Percentiles rank a stretch among this genome's conserved stretches.
Conservation (phyloP, 2,329 filamentous ascomycete genomes). For the Claviceps fusiformis region DNA sequence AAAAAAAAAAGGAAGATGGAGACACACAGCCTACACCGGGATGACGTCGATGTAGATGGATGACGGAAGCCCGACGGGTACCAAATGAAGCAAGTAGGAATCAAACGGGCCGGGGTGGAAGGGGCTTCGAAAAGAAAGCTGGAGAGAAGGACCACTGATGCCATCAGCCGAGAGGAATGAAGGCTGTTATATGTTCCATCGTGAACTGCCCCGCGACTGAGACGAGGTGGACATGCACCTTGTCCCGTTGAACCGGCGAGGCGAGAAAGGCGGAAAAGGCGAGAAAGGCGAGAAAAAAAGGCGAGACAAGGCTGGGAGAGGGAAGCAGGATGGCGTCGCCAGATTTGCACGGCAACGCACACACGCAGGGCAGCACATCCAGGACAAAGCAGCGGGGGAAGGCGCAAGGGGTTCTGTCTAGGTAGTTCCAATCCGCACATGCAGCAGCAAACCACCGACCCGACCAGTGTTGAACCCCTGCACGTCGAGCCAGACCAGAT, state of each 20-base stretch:
- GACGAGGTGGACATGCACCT: neutral
- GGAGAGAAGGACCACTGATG: neutral
- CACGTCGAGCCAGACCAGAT: neutral
- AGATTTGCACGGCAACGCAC: neutral
- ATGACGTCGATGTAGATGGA: neutral
- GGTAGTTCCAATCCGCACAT: neutral
- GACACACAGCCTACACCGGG: neutral
- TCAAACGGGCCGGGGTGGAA: neutral
- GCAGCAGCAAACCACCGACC: neutral
- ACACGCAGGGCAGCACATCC: too few species aligned
- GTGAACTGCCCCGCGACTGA: conserved; percentile 1
- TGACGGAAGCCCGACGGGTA: neutral
- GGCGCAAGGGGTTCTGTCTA: neutral
- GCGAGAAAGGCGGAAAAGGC: neutral
- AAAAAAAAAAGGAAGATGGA: neutral
- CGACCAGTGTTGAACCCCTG: too few species aligned
- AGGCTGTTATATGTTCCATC: conserved; percentile 5
- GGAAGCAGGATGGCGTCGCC: neutral
- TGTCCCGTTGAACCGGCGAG: neutral
- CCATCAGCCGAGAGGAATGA: neutral
- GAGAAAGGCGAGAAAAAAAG: neutral
- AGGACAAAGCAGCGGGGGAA: too few species aligned
- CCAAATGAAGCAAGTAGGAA: neutral
- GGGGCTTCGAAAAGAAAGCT: neutral
- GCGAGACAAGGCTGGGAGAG: neutral